Evolutionary conservation across 179 eudicot genomes (phyloP).

Genomic region (Beta macrorhiza): DNA sequence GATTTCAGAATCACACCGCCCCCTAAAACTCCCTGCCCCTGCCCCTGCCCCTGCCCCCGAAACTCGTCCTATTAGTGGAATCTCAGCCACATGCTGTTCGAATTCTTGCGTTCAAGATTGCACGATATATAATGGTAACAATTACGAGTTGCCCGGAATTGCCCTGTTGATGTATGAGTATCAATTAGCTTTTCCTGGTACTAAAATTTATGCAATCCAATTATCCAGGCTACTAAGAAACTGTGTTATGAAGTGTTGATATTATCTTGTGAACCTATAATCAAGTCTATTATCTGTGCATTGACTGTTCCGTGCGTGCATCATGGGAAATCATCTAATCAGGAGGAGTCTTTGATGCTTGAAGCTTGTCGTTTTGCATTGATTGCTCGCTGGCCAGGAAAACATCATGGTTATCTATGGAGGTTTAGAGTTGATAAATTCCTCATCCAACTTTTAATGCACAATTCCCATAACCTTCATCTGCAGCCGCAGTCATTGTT

Average conservation of each 20-base stretch:
- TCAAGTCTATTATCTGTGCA: conserved; percentile 47
- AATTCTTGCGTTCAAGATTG: no score
- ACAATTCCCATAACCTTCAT: conserved; percentile 34
- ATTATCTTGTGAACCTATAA: conserved; percentile 52
- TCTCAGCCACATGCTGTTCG: no score
- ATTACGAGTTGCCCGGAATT: no score
- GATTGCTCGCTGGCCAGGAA: conserved; percentile 65
- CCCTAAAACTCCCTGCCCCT: rapidly evolving
- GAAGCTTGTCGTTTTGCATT: conserved; percentile 74
- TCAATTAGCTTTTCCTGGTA: conserved; percentile 2
- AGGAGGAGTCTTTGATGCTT: conserved; percentile 41
- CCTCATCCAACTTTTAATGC: conserved; percentile 50
- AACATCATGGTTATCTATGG: conserved; percentile 75
- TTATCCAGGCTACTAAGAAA: conserved; percentile 57
- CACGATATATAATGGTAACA: no score
- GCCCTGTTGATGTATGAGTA: background rate
- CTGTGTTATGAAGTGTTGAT: conserved; percentile 49
- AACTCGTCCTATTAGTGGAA: no score
- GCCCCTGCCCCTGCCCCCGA: no score
- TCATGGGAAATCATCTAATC: conserved; percentile 38
- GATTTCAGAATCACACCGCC: no score
- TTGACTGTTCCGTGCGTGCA: conserved; percentile 39
- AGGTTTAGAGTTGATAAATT: conserved; percentile 50
- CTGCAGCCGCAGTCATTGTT: conserved; percentile 38
- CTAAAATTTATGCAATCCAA: conserved; percentile 22